Evolutionary conservation across 2,329 filamentous ascomycete genomes (phyloP), one percentile per base, ranked within the genome.

Genomic region (Aciculosporium take): DNA sequence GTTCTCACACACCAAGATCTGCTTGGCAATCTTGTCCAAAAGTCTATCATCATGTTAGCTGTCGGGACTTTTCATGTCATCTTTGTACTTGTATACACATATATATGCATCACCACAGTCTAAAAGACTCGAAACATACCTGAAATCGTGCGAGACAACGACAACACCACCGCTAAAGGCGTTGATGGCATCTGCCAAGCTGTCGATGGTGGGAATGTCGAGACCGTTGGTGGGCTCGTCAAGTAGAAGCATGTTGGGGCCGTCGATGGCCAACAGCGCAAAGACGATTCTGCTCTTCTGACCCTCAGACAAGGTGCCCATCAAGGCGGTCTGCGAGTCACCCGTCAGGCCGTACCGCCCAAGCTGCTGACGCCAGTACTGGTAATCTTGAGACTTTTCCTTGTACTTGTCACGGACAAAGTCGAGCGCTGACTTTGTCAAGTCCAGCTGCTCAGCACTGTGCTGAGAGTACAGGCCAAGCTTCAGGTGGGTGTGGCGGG

Each of bases 151-250:
- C 56, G 84, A 93, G 44, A 98, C 91, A 49, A 96, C 89, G 41
- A 96, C 85, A 39, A 96, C 89, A 82, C 93, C 91, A 56, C 91
- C 91, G 51, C 78, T 88, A 64, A 84, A 98, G 45, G 86, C 82
- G 59, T 96, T 94, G 69, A 98, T 98, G 54, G 91, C 91, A 58
- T 98, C 89, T 3, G 91, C 93, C 67, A 98, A 67, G 66, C 82
- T 88, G 71, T 98, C 91, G 57, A 98, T 98, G 41, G 91, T 96
- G 24, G 91, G 88, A 51, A 98, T 98, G 74, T 98, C 91, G 48
- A 98, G 72, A 76, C 91, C 91, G 79, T 98, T 98, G 61, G 91
- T 98, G 63, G 91, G 93, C 71, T 98, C 91, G 69, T 98, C 91
- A 43, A 98, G 78, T 53, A 98, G 67, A 54, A 98, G 68, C 91